These are phyloP conservation scores for Apiotrichum gamsii DNA, from an alignment of 1,284 basidiomycete genomes.

Conservation along the genomic window DNA sequence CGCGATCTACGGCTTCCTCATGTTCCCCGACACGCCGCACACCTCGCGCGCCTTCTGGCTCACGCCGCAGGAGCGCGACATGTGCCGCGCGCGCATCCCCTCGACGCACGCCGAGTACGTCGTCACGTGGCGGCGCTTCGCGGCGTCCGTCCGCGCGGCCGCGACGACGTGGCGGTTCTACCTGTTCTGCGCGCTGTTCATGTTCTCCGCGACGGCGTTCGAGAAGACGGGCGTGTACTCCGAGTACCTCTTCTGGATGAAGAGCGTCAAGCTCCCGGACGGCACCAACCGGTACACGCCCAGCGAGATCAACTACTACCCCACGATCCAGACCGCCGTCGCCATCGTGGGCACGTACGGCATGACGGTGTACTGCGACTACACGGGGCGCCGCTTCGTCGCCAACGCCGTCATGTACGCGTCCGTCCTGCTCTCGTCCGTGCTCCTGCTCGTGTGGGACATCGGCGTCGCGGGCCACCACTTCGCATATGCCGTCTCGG, in stretches of 20 bases:
- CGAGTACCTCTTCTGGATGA: constrained; percentile 29
- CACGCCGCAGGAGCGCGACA: constrained; percentile 28
- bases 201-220: constrained; percentile 24
- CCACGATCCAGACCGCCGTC: constrained; percentile 26
- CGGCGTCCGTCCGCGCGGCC: constrained; percentile 18
- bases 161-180: constrained; percentile 29
- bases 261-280: constrained; percentile 8
- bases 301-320: constrained; percentile 32
- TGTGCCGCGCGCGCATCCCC: constrained; percentile 28
- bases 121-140: constrained; percentile 25
- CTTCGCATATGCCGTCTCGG: constrained; percentile 36
- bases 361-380: constrained; percentile 34
- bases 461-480: constrained; percentile 23
- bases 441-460: constrained; percentile 39
- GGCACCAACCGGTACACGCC: constrained; percentile 5
- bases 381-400: constrained; percentile 35
- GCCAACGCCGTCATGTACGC: constrained; percentile 40
- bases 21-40: constrained; percentile 41
- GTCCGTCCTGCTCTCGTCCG: constrained; percentile 23
- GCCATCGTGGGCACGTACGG: constrained; percentile 37
- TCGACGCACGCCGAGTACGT: constrained; percentile 18
- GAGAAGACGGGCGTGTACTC: constrained; percentile 36
- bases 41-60: constrained; percentile 38
- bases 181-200: constrained; percentile 36
- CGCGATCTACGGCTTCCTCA: constrained; percentile 37